These are phyloP conservation scores for Epichloe typhina DNA, from an alignment of 2,329 filamentous ascomycete species.

Conservation along the genomic window DNA sequence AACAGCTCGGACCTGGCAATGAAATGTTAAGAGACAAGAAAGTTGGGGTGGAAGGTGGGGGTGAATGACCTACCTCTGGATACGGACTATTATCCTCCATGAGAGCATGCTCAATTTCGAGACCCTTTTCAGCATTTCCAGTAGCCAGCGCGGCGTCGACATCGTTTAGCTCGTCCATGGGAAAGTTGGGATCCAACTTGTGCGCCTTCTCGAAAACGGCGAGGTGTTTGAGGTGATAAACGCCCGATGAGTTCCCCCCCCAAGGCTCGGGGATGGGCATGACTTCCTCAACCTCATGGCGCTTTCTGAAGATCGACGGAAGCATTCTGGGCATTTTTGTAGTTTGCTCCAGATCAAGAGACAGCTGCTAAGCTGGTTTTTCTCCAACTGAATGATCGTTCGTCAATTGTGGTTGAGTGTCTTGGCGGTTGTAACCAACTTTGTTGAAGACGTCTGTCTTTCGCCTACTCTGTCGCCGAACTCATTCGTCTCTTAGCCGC, in stretches of 20 bases:
- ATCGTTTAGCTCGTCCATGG: constrained; percentile 47
- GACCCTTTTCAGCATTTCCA: constrained; percentile 40
- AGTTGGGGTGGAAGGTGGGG: too few relatives aligned
- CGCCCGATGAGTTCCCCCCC: constrained; percentile 24
- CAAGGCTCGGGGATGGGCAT: constrained; percentile 27
- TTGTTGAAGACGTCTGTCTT: not conserved
- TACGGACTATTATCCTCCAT: constrained; percentile 55
- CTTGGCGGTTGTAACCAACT: not conserved
- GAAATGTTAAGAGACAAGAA: not conserved
- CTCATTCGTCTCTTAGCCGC: not conserved
- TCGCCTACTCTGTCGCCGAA: not conserved
- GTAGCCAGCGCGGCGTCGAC: constrained; percentile 43
- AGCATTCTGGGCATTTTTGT: constrained; percentile 13
- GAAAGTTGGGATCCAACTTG: constrained; percentile 51
- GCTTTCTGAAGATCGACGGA: constrained; percentile 29
- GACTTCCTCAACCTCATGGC: constrained; percentile 32
- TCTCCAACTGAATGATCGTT: not conserved
- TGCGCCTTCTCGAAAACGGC: constrained; percentile 47
- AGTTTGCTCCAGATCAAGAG: not conserved
- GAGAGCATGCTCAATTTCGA: constrained; percentile 43
- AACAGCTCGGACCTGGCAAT: constrained; percentile 44
- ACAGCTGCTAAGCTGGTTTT: not conserved
- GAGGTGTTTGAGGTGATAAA: constrained; percentile 32
- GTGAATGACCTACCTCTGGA: constrained; percentile 36
- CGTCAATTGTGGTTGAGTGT: not conserved